These are phyloP conservation scores for Elsinoe perseae DNA, from an alignment of 2,329 filamentous ascomycete species.

Conservation along the genomic window DNA sequence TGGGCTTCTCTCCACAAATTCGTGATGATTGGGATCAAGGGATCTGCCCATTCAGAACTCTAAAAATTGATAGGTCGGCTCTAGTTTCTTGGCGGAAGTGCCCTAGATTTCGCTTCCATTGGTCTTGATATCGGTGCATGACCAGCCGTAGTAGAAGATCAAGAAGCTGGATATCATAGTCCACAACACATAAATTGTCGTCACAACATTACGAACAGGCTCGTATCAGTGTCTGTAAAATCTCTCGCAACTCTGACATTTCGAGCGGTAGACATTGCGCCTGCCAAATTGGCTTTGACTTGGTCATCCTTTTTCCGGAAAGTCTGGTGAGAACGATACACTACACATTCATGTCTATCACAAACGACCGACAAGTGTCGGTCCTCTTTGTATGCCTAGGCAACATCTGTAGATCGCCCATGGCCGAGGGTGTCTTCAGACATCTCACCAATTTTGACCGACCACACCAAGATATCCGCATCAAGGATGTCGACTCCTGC, in stretches of 20 bases:
- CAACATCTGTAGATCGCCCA: constrained; percentile 88
- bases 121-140: not conserved
- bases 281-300: not conserved
- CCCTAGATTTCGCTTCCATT: not conserved
- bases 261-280: not conserved
- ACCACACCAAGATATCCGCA: constrained; percentile 38
- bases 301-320: not conserved
- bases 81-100: not conserved
- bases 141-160: not conserved
- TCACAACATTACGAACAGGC: not conserved
- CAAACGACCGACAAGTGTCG: constrained; percentile 41
- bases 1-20: not conserved
- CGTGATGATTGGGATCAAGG: not conserved
- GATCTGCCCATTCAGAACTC: not conserved
- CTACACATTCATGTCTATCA: not conserved
- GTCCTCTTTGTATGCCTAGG: constrained; percentile 94
- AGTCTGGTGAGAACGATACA: too few species aligned
- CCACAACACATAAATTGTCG: not conserved
- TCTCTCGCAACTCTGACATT: not conserved
- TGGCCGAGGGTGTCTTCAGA: constrained; percentile 92
- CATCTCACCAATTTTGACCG: constrained; percentile 55
- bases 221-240: too few species aligned
- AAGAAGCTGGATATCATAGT: not conserved
- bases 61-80: not conserved
- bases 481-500: constrained; percentile 72